phyloP scores from a whole-genome alignment of 2,329 filamentous ascomycete genomes.

The Pestalotiopsis sp. region DNA sequence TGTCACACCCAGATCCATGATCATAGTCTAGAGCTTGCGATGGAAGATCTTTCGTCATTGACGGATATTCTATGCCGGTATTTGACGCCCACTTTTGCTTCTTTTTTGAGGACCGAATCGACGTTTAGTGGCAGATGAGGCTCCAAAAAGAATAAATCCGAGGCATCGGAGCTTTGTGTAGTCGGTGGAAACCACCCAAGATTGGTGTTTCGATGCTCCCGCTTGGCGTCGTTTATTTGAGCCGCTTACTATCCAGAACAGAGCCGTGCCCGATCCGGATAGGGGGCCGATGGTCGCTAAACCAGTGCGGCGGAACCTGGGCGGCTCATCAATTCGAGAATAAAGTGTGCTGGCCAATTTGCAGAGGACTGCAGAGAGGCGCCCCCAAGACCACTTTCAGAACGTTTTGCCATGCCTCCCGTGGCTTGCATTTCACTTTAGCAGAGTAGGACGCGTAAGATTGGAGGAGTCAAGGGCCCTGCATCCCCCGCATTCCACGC shows the following conservation, averaged over 20 bases:
- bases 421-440: neutral
- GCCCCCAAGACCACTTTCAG: neutral
- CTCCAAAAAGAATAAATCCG: neutral
- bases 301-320: neutral
- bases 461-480: slow-evolving; percentile 5
- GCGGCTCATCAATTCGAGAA: slow-evolving; percentile 4
- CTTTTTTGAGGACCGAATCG: neutral
- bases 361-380: neutral
- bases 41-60: neutral
- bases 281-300: neutral
- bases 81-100: neutral
- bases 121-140: neutral
- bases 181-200: neutral
- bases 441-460: neutral
- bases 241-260: neutral
- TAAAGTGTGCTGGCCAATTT: neutral
- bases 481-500: slow-evolving; percentile 4
- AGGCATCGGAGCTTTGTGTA: neutral
- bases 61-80: neutral
- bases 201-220: neutral
- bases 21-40: neutral
- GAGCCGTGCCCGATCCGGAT: neutral
- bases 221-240: slow-evolving; percentile 7
- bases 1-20: neutral
- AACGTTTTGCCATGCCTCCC: neutral